Evolutionary conservation across 2,329 filamentous ascomycete species (phyloP).

Genomic region (Hypoxylon sp.): DNA sequence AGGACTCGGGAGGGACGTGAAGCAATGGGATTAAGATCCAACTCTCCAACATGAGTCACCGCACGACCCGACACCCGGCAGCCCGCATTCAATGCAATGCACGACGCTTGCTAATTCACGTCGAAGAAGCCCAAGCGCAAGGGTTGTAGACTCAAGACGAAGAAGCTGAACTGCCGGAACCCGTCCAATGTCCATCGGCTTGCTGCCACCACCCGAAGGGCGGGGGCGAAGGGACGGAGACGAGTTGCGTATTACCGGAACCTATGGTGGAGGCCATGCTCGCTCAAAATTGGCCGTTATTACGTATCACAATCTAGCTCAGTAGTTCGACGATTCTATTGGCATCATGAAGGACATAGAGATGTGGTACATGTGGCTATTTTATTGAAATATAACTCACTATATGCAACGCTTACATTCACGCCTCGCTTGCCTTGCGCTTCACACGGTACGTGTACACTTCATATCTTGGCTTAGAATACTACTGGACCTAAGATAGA

Average conservation of each 20-base stretch:
- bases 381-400: not conserved
- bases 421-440: not conserved
- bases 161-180: conserved; percentile 31
- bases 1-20: conserved; percentile 24
- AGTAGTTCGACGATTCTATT: conserved; percentile 11
- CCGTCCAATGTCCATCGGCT: conserved; percentile 30
- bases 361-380: not conserved
- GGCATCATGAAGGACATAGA: not conserved
- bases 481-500: not conserved
- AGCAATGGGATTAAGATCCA: conserved; percentile 12
- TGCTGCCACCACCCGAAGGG: conserved; percentile 31
- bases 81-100: conserved; percentile 8
- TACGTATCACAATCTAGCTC: conserved; percentile 13
- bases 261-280: conserved; percentile 28
- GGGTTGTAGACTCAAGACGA: conserved; percentile 10
- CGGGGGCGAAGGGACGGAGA: conserved; percentile 27
- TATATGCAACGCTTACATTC: not conserved
- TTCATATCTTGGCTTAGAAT: not conserved
- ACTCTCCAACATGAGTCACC: conserved; percentile 10
- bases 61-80: conserved; percentile 12
- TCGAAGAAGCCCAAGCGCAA: not conserved
- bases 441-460: not conserved
- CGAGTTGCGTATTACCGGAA: conserved; percentile 26
- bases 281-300: conserved; percentile 13
- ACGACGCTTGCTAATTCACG: too few species aligned